These are phyloP conservation scores for Yamagishiella unicocca DNA, from an alignment of 139 green algal genomes.

Conservation along the genomic window DNA sequence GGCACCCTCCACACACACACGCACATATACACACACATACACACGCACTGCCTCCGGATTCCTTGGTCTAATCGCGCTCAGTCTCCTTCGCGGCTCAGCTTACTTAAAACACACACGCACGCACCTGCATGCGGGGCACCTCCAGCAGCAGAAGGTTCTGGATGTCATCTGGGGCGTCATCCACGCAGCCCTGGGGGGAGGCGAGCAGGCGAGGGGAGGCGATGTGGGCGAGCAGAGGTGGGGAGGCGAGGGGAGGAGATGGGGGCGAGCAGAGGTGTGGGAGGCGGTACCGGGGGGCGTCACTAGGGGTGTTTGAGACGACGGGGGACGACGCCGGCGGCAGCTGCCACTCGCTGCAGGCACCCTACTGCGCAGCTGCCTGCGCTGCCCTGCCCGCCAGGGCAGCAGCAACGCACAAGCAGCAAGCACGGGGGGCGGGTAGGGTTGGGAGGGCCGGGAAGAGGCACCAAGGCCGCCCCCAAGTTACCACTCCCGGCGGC, in stretches of 20 bases:
- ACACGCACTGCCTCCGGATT: too few species aligned
- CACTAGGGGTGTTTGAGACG: not conserved
- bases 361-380: too few species aligned
- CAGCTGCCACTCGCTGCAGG: not conserved
- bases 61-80: too few species aligned
- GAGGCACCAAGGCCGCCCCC: too few species aligned
- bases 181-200: not conserved
- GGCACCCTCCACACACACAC: not conserved
- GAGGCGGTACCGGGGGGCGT: not conserved
- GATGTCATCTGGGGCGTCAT: not conserved
- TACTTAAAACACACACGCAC: too few species aligned
- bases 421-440: too few species aligned
- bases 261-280: not conserved
- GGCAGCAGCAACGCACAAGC: not conserved
- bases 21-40: not conserved
- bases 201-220: not conserved
- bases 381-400: too few species aligned
- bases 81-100: too few species aligned
- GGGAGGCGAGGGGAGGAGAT: not conserved
- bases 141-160: slow-evolving; percentile 30
- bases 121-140: slow-evolving; percentile 27
- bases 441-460: too few species aligned
- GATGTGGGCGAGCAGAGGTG: not conserved
- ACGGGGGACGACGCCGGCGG: not conserved
- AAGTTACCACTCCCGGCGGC: too few species aligned